Evolutionary conservation across 73 alveolate genomes (phyloP), one percentile per base, ranked within the genome.

Genomic region (Paramecium pentaurelia): DNA sequence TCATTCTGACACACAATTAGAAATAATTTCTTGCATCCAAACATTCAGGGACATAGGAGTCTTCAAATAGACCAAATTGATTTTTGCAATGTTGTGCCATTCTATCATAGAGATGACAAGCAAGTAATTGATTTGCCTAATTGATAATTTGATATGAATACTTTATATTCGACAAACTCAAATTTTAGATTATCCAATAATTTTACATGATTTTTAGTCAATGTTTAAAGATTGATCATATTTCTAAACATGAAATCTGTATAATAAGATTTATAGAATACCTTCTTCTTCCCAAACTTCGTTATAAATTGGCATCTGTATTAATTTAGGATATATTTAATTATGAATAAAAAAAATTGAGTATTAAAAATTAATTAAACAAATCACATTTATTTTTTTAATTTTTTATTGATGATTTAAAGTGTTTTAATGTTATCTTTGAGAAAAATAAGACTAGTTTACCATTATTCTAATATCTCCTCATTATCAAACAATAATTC

Each of bases 101-200:
- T 89, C 92, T 89, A 47, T 89, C 94, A 71, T 89, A 89, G 27
- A 89, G 59, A 34, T 89, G 94, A 40, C 94, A 89, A 71, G 94
- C 92, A 8, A 89, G 36, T 25, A 89, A 71, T 89, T 89, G 27
- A 59, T 89, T 77, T 37, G 94, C 90, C 93, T 87, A 68, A 37
- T 11, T n/a, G 20, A 59, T 64, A 36, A 58, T 27, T 64, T 40
- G 18, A 87, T 36, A 54, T 64, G 42, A 64, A 64, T 87, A 87
- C 93, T 83, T 89, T 89, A 83, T 89, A 89, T 73, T 89, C 94
- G 28, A 89, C 86, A 85, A 89, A 89, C 80, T 89, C 94, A 83
- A 89, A 89, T 83, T 89, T 89, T 47, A 89, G 91, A 60, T 68
- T 83, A 45, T 44, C 91, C 84, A 89, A 71, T 58, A 71, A 60